phyloP scores from a whole-genome alignment of 768 basidiomycete genomes.

The Symmetrospora coprosmae region DNA sequence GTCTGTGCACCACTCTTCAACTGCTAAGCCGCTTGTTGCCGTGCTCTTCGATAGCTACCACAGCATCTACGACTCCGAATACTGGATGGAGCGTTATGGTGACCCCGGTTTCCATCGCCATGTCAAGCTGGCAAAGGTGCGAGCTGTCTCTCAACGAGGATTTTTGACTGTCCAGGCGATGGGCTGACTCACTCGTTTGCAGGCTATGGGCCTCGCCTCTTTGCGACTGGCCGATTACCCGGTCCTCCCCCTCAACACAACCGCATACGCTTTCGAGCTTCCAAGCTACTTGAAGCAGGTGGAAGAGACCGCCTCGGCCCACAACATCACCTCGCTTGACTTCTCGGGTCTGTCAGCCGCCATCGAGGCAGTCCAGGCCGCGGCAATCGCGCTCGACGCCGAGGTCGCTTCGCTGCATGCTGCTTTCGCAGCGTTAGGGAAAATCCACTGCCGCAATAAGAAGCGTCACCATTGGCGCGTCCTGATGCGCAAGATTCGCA shows the following conservation, averaged over 20 bases:
- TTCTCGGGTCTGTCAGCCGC: conserved; percentile 18
- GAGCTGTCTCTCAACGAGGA: neutral
- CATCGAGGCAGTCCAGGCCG: conserved; percentile 20
- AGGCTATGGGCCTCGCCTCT: conserved; percentile 23
- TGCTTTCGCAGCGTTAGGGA: too few relatives aligned
- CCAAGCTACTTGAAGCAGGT: conserved; percentile 26
- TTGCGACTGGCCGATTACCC: conserved; percentile 26
- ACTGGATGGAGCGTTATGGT: conserved; percentile 60
- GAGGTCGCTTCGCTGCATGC: conserved; percentile 1
- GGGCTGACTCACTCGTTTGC: neutral
- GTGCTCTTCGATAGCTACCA: conserved; percentile 44
- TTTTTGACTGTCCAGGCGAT: neutral
- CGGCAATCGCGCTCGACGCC: conserved; percentile 5
- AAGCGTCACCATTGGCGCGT: neutral
- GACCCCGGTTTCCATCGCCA: conserved; percentile 65
- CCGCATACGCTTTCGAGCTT: conserved; percentile 31
- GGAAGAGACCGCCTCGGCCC: conserved; percentile 12
- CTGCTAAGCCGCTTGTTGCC: neutral
- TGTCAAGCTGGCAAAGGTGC: conserved; percentile 28
- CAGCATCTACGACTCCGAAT: conserved; percentile 52
- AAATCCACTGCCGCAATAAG: neutral
- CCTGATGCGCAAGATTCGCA: conserved; percentile 36
- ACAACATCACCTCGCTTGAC: conserved; percentile 19
- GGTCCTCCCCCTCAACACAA: conserved; percentile 33
- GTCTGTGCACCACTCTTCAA: conserved; percentile 35